Percentiles rank a stretch among this genome's conserved stretches.
Evolutionary conservation across 129 eudicot genomes (phyloP).

Genomic region (Arctium lappa): DNA sequence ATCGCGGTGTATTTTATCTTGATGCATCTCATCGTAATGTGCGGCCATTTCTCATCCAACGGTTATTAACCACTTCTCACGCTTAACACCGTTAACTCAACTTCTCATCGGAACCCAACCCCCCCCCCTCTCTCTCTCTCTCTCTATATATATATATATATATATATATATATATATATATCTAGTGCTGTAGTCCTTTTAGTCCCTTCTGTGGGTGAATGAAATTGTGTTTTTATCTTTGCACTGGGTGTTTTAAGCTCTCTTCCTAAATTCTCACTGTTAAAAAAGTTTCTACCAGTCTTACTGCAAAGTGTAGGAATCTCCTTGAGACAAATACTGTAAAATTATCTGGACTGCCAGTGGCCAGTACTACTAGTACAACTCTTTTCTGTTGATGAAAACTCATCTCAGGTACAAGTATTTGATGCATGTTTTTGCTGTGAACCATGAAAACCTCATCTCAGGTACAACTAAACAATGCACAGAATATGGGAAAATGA

Average conservation of each 20-base stretch:
- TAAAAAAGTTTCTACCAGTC: conserved; percentile 2
- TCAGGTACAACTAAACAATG: conserved; percentile 21
- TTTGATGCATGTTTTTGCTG: not conserved
- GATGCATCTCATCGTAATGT: no score
- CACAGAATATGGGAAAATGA: not conserved
- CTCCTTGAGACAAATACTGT: conserved; percentile 30
- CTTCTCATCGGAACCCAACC: no score
- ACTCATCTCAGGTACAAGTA: conserved; percentile 13
- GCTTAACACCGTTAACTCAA: no score
- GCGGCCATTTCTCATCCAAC: no score
- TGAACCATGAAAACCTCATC: conserved; percentile 3
- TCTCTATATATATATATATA: no score
- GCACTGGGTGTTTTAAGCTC: conserved; percentile 20
- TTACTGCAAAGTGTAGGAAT: conserved; percentile 23
- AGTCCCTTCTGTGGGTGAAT: conserved; percentile 6
- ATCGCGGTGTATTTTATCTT: no score
- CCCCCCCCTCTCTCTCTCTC: no score
- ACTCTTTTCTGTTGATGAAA: conserved; percentile 7
- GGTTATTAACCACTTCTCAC: no score
- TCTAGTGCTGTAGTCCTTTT: not conserved
- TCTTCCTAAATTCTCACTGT: conserved; percentile 22
- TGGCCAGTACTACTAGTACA: conserved; percentile 6
- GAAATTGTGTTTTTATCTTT: not conserved
- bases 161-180: not conserved
- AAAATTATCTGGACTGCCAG: conserved; percentile 11